Evolutionary conservation across 345 rosid species (phyloP).

Genomic region (Citrus unshiu): DNA sequence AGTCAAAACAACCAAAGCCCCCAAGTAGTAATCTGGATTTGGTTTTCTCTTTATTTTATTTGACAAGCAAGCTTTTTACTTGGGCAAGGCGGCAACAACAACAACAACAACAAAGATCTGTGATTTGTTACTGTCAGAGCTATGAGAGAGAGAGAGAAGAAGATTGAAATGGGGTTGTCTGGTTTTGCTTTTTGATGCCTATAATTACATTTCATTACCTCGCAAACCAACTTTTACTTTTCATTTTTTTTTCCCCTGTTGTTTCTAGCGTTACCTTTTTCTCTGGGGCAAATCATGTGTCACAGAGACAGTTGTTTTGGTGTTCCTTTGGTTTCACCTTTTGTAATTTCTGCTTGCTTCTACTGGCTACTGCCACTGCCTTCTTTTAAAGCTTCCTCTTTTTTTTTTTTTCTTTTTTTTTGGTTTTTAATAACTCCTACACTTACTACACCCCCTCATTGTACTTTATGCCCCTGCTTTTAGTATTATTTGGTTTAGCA

Average conservation of each 20-base stretch:
- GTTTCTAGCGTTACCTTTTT: constrained; percentile 35
- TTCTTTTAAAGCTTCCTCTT: not conserved
- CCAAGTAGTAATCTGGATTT: constrained; percentile 23
- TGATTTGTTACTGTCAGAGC: constrained; percentile 29
- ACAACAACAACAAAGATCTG: constrained; percentile 38
- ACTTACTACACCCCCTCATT: not conserved
- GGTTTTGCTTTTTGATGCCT: constrained; percentile 31
- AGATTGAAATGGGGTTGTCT: not conserved
- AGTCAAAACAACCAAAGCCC: constrained; percentile 19
- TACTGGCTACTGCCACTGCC: constrained; percentile 1
- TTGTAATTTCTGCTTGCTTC: constrained; percentile 16
- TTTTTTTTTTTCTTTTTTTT: not conserved
- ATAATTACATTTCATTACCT: constrained; percentile 31
- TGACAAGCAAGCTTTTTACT: constrained; percentile 30
- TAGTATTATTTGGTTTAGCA: not conserved
- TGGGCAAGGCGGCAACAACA: constrained; percentile 8
- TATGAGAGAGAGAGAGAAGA: constrained; percentile 15
- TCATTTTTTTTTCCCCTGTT: not conserved
- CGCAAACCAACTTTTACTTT: constrained; percentile 33
- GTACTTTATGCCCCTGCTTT: not conserved
- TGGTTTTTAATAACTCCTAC: not conserved
- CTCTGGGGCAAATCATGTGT: constrained; percentile 57
- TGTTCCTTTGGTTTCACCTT: constrained; percentile 12
- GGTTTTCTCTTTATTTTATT: constrained; percentile 35
- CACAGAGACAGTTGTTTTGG: constrained; percentile 33